Base-by-base conservation (phyloP, 352 stramenopile species). In the Paralagenidium karlingii region DNA sequence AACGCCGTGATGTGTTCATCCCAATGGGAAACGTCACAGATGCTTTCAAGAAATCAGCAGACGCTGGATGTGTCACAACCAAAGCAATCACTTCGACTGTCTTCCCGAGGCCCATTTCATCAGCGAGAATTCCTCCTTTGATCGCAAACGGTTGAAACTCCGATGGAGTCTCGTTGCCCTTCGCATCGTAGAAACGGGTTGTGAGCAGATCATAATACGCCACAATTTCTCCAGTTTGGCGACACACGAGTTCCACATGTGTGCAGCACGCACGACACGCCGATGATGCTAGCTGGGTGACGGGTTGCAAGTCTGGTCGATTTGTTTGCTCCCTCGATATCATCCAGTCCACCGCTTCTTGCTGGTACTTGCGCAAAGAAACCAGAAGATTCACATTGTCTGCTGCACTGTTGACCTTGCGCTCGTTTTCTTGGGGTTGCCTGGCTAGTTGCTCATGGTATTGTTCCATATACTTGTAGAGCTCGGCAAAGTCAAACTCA, bases 61-160 rank as follows among this genome's bases (percentile, higher is more conserved):
- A n/a, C 2, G 19, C 21, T 11, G 38, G 31, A 10, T 34, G 60
- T 68, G 34, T 19, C 5, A 46, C 79, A 19, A 80, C 45, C 8
- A 80, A 48, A 25, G 70, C 41, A 20, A 79, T 71, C 36, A 93
- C 75, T 43, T 89, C 77, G 1, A 94, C 77, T 0, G 81, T 94
- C 58, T 94, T 81, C 21, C 90, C 62, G 34, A 88, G 49, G 9
- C 90, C 90, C 88, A 97, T 97, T 47, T 88, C 78, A 43, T 97
- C 90, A 2, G 83, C 85, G 34, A 97, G 57, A 43, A 97, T 94
- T 0, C 90, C 88, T 40, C 86, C 88, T 16, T 52, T 59, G 4
- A 83, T 39, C 6, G 8, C 19, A 6, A 26, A 30, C 15, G 47
- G 15, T 21, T 52, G 29, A 19, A 53, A 38, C 51, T 36, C 24